Conservation (phyloP, 805 yeast genomes). For the Wickerhamiella kurtzmanii region DNA sequence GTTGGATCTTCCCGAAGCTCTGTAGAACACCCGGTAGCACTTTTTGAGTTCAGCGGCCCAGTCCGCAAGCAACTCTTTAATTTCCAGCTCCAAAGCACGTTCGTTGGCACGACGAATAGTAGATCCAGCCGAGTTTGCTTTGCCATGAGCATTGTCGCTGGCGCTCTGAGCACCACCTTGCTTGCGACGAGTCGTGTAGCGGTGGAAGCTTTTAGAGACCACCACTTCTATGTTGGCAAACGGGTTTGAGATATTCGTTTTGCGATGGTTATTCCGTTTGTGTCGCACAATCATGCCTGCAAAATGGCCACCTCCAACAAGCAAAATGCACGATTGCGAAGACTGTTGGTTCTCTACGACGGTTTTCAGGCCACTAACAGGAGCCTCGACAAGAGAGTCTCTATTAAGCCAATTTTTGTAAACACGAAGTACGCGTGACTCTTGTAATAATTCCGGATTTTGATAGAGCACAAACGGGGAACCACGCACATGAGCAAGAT, state of each 20-base stretch:
- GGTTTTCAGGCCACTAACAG: constrained; percentile 28
- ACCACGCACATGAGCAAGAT: constrained; percentile 25
- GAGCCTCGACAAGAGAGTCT: constrained; percentile 30
- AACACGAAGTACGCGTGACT: constrained; percentile 43
- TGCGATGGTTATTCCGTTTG: constrained; percentile 33
- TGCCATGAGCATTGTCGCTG: constrained; percentile 81
- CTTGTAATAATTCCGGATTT: constrained; percentile 31
- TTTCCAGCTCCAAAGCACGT: constrained; percentile 63
- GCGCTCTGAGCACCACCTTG: constrained; percentile 97
- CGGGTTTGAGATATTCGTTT: constrained; percentile 45
- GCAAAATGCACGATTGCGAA: constrained; percentile 53
- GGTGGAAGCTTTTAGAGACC: constrained; percentile 74
- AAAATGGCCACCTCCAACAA: constrained; percentile 97
- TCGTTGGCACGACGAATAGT: constrained; percentile 81
- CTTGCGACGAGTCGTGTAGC: constrained; percentile 90
- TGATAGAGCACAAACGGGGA: constrained; percentile 55
- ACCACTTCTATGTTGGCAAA: constrained; percentile 30
- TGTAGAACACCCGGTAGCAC: constrained; percentile 59
- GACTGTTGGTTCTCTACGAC: background rate
- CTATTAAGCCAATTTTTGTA: constrained; percentile 50
- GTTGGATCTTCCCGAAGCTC: constrained; percentile 67
- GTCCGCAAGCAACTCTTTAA: constrained; percentile 46
- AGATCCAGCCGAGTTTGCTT: constrained; percentile 94
- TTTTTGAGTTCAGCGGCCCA: constrained; percentile 49
- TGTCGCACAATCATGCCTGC: constrained; percentile 90